Base-by-base conservation (phyloP, 805 yeast species). In the Candida oleophila region DNA sequence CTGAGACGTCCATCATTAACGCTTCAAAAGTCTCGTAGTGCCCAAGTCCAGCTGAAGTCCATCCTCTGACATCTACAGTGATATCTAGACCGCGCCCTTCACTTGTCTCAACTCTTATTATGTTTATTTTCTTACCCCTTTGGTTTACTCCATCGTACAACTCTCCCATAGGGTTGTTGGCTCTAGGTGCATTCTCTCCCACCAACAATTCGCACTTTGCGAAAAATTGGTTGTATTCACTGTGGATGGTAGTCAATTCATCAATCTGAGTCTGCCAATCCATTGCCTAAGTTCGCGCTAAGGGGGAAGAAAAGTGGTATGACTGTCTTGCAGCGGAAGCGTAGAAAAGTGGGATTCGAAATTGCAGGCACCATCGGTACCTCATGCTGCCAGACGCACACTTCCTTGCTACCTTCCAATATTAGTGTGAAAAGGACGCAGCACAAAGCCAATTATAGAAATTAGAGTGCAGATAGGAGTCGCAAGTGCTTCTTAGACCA, bases 11-110 rank as follows among this genome's bases (percentile, higher is more conserved):
- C 61, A 59, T 58, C 67, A 67, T 62, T 21, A 67, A 48, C 32
- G 61, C 50, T 46, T 66, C 71, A 44, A 67, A 67, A 0, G 71
- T 65, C 44, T 66, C 69, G 42, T 48, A 62, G 35, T 47, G 41
- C 19, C 36, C 38, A 28, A 44, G 48, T 7, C 49, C 53, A 4
- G 54, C 7, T 3, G 47, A 38, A 44, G 47, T 57, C 73, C 73
- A 68, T 5, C 73, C 73, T 11, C 47, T 11, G 4, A 53, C n/a
- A 18, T 50, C 57, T 4, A 68, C 71, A 3, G 62, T 45, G 0
- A 68, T 49, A 16, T 49, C 50, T 12, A 55, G 36, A 0, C 5
- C 25, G 1, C 36, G 20, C 2, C 49, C 56, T 20, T 62, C 65
- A 2, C 49, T 44, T 1, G 62, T 59, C 32, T 38, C 41, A 0